phyloP scores from a whole-genome alignment of 345 rosid species.

The Lepidium aucheri region DNA sequence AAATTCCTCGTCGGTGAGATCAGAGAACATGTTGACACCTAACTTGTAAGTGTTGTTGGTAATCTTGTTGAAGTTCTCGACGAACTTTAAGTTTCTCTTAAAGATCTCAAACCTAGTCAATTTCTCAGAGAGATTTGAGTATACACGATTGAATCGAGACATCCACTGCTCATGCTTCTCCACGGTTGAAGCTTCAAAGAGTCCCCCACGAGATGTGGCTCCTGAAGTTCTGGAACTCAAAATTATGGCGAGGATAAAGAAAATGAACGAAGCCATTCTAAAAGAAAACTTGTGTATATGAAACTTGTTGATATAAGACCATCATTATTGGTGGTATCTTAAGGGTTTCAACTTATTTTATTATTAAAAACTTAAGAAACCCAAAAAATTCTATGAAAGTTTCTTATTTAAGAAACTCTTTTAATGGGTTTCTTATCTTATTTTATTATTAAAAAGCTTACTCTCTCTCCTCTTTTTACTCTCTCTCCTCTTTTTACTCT shows the following conservation, averaged over 20 bases:
- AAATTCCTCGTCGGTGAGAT: constrained; percentile 44
- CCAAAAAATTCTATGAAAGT: too few relatives aligned
- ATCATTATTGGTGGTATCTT: too few relatives aligned
- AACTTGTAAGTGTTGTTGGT: constrained; percentile 21
- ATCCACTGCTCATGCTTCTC: constrained; percentile 35
- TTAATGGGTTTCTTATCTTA: too few relatives aligned
- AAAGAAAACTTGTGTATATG: too few relatives aligned
- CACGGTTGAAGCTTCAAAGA: constrained; percentile 21
- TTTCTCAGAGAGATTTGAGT: constrained; percentile 24
- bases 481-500: too few relatives aligned
- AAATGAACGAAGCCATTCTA: neutral
- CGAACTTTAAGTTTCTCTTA: constrained; percentile 32
- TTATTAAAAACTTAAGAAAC: too few relatives aligned
- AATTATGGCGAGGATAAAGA: neutral
- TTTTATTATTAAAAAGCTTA: too few relatives aligned
- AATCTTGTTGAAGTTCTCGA: constrained; percentile 30
- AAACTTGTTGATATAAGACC: too few relatives aligned
- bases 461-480: too few relatives aligned
- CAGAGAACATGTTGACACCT: constrained; percentile 41
- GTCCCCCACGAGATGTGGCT: neutral
- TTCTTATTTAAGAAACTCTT: too few relatives aligned
- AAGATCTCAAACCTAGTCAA: constrained; percentile 29
- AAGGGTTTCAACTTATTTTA: too few relatives aligned
- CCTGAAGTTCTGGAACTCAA: neutral
- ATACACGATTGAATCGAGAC: constrained; percentile 22